Percentiles rank a stretch among this genome's conserved stretches.
Conservation (phyloP, 2,329 filamentous ascomycete species). For the Trematosphaeria pertusa region DNA sequence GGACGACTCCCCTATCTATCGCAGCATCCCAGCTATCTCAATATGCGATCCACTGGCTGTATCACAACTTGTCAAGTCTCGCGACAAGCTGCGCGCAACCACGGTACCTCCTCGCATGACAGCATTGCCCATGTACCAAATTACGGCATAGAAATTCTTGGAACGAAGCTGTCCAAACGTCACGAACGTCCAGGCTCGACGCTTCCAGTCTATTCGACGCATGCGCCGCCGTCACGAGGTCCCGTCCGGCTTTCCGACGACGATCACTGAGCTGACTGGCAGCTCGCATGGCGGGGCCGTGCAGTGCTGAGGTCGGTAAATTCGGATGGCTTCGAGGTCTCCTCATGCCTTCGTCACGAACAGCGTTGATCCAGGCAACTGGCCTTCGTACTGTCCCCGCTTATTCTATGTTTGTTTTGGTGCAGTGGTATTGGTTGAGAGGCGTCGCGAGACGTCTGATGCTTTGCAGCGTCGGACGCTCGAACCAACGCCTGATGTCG, state of each 20-base stretch:
- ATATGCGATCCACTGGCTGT: too few species aligned
- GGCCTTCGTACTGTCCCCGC: too few species aligned
- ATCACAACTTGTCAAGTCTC: neutral
- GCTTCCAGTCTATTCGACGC: constrained; percentile 15
- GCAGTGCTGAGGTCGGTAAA: constrained; percentile 10
- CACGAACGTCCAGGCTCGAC: constrained; percentile 15
- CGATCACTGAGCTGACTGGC: constrained; percentile 21
- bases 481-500: neutral
- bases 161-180: constrained; percentile 16
- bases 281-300: constrained; percentile 10
- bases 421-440: too few species aligned
- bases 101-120: constrained; percentile 13
- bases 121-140: constrained; percentile 11
- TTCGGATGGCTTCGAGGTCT: constrained; percentile 9
- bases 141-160: constrained; percentile 25
- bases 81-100: too few species aligned
- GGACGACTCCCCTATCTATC: too few species aligned
- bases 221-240: constrained; percentile 21
- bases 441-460: neutral
- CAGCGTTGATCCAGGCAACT: neutral
- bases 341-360: too few species aligned
- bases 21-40: too few species aligned
- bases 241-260: constrained; percentile 8
- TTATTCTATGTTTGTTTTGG: too few species aligned
- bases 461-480: neutral